These are phyloP conservation scores for Nannochloropsis oceanica DNA, from an alignment of 108 stramenopile genomes.

Conservation along the genomic window DNA sequence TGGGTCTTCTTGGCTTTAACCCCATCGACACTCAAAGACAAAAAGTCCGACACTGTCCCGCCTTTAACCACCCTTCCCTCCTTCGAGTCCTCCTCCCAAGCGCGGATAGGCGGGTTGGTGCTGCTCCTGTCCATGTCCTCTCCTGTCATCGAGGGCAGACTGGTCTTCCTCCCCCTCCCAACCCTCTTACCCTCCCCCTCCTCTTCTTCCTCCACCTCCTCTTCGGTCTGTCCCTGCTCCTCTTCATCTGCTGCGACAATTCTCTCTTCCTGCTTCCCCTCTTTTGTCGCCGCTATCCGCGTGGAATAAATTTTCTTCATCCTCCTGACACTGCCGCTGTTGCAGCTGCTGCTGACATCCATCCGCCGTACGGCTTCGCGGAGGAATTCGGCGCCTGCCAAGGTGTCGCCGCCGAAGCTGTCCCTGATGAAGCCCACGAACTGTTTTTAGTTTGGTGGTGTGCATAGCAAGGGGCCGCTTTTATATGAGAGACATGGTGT, in stretches of 20 bases:
- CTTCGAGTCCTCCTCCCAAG: background rate
- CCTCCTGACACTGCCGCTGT: background rate
- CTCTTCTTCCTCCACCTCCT: background rate
- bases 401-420: background rate
- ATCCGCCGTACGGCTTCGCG: background rate
- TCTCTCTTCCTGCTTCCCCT: background rate
- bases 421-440: background rate
- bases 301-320: background rate
- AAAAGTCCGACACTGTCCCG: too few species aligned
- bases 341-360: background rate
- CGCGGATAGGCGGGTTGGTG: background rate
- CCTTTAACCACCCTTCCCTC: background rate
- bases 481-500: too few species aligned
- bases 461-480: too few species aligned
- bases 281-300: too few species aligned
- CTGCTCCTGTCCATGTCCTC: background rate
- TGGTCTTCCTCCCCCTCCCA: too few species aligned
- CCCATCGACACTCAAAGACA: too few species aligned
- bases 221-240: background rate
- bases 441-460: background rate
- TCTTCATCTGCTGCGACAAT: background rate
- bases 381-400: background rate
- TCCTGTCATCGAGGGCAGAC: too few species aligned
- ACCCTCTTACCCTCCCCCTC: background rate
- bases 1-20: too few species aligned